Conservation (phyloP, 2,329 filamentous ascomycete genomes). For the Penicillium sp. region DNA sequence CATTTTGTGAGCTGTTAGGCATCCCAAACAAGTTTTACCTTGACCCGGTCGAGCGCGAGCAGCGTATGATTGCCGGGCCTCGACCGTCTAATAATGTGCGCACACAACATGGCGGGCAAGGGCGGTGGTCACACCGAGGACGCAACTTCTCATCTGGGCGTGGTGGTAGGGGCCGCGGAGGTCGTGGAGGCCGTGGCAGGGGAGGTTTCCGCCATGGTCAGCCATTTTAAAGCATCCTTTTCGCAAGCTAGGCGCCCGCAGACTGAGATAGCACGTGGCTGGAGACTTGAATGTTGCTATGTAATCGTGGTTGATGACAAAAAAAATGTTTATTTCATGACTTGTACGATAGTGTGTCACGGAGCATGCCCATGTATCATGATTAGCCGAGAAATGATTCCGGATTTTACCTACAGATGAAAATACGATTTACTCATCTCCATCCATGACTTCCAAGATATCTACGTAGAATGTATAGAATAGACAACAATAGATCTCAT, state of each 20-base stretch:
- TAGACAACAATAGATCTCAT: too few species aligned
- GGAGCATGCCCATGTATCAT: too few species aligned
- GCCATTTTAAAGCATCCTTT: background rate
- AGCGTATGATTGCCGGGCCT: constrained; percentile 58
- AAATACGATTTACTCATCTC: too few species aligned
- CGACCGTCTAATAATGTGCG: constrained; percentile 13
- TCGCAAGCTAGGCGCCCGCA: background rate
- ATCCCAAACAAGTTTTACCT: constrained; percentile 74
- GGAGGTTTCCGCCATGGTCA: background rate
- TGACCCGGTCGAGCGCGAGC: constrained; percentile 64
- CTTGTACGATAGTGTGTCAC: background rate
- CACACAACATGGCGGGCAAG: background rate
- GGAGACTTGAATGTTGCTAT: background rate
- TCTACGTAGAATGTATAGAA: too few species aligned
- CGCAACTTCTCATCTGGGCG: background rate
- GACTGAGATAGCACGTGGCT: background rate
- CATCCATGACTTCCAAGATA: too few species aligned
- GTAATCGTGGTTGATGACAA: background rate
- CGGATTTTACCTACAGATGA: too few species aligned
- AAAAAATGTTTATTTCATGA: background rate
- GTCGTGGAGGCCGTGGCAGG: constrained; percentile 21
- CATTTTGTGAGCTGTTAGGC: constrained; percentile 73
- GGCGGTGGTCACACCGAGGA: background rate
- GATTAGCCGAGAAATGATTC: too few species aligned
- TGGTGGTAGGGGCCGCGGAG: constrained; percentile 19